A percentile compares a stretch with the other conserved stretches of the same genome.
Conservation (phyloP, 148 eudicot species). For the Agrostemma githago region DNA sequence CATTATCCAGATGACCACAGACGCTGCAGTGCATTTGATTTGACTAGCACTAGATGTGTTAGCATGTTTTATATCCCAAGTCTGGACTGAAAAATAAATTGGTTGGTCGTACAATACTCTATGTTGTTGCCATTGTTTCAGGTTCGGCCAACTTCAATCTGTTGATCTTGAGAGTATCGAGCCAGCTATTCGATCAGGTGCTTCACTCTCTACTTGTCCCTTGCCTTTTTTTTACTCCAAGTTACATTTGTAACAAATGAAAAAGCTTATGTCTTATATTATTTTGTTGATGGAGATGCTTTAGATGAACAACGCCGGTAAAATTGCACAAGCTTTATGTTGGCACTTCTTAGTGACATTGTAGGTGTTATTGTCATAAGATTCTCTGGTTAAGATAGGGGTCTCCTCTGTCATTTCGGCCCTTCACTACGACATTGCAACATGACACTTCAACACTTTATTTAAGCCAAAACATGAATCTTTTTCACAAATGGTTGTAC, state of each 20-base stretch:
- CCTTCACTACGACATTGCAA: not conserved
- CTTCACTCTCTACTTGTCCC: not conserved
- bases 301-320: not conserved
- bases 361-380: not conserved
- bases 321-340: not conserved
- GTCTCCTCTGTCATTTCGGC: not conserved
- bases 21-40: not conserved
- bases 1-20: no score
- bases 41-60: not conserved
- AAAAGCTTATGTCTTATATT: not conserved
- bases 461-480: no score
- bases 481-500: no score
- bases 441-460: not conserved
- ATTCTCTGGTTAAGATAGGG: not conserved
- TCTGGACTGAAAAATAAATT: not conserved
- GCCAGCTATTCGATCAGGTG: slow-evolving; percentile 92
- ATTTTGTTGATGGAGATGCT: not conserved
- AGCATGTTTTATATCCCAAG: not conserved
- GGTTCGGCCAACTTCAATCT: slow-evolving; percentile 97
- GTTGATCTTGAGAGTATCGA: slow-evolving; percentile 85
- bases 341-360: not conserved
- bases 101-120: not conserved
- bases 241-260: not conserved
- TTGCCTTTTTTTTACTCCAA: not conserved
- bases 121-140: slow-evolving; percentile 21